Evolutionary conservation across 2,329 filamentous ascomycete species (phyloP), one percentile per base, ranked within the genome.

Genomic region (Madurella mycetomatis): DNA sequence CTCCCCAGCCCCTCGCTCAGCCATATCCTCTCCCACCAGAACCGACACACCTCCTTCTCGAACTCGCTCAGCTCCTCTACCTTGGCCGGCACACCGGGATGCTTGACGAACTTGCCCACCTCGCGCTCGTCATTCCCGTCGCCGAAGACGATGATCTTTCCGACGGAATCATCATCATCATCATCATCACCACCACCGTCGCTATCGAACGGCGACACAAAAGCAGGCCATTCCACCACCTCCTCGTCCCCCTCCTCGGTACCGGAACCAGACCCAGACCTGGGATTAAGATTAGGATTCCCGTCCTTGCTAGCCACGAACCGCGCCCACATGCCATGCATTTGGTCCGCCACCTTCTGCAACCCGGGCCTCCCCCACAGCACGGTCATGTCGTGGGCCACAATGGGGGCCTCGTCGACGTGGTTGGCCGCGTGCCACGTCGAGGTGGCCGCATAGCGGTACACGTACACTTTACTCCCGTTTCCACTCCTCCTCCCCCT

Each of bases 21-120:
- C 53, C 72, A 67, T 17, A 77, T 76, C 56, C 76, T 75, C 12
- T 73, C 72, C 79, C 80, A 85, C 84, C 84, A 87, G 65, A 83
- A 87, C 12, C 70, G 66, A 61, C 79, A 83, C 62, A 81, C 76
- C 48, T 73, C 66, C 50, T 68, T 68, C 56, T 80, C 77, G 55
- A 71, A 70, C 4, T 64, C 66, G 18, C 72, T 79, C 69, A 75
- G 65, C 52, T 48, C 68, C 58, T 72, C 67, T 51, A 76, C 67
- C 51, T 73, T 64, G 0, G 75, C 78, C 1, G 77, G 70, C 2
- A 69, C 64, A 1, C 80, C 83, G 64, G 65, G 34, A 51, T 59
- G 0, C 66, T 67, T 48, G 57, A 75, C 61, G 42, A 19, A 49
- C 37, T 51, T 48, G 57, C 75, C 61, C 45, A 17, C 49, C 37